Conservation (phyloP, 208 protist species). For the Strigomonas oncopelti region DNA sequence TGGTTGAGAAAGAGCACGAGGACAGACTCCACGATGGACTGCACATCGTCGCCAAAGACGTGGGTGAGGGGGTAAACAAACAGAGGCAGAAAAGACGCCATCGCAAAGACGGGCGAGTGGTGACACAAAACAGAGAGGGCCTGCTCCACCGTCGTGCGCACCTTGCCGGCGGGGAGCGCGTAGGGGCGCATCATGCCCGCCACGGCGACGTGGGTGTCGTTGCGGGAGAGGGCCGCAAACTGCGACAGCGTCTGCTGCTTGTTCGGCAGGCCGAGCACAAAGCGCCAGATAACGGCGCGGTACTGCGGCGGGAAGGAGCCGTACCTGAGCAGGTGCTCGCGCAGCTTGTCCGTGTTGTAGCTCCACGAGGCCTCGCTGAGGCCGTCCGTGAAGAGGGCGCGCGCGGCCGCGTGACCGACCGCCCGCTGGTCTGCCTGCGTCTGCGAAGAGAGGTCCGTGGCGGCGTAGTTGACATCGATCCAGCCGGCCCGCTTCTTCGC, state of each 20-base stretch:
- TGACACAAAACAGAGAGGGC: constrained; percentile 69
- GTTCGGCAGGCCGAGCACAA: constrained; percentile 64
- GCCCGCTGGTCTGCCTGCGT: background rate
- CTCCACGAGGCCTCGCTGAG: constrained; percentile 24
- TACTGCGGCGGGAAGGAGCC: constrained; percentile 71
- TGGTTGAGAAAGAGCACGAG: constrained; percentile 78
- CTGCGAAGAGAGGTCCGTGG: background rate
- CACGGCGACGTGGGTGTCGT: constrained; percentile 48
- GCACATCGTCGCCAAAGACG: constrained; percentile 59
- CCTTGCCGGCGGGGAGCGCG: constrained; percentile 30
- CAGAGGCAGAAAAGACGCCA: constrained; percentile 69
- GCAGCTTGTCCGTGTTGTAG: constrained; percentile 72
- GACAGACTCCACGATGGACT: constrained; percentile 64
- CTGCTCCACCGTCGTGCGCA: constrained; percentile 37
- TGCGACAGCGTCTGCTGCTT: constrained; percentile 40
- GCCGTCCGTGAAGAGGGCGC: constrained; percentile 21
- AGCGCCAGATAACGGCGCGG: constrained; percentile 74
- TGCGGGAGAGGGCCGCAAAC: constrained; percentile 62
- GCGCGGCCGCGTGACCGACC: background rate
- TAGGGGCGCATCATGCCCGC: constrained; percentile 57
- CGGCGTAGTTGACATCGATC: constrained; percentile 29
- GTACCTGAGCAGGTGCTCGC: constrained; percentile 48
- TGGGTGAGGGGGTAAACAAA: constrained; percentile 74
- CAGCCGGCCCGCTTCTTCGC: constrained; percentile 11
- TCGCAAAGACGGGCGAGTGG: constrained; percentile 61